Evolutionary conservation across 2,329 filamentous ascomycete genomes (phyloP).

Genomic region (Waltergamsia citrina): DNA sequence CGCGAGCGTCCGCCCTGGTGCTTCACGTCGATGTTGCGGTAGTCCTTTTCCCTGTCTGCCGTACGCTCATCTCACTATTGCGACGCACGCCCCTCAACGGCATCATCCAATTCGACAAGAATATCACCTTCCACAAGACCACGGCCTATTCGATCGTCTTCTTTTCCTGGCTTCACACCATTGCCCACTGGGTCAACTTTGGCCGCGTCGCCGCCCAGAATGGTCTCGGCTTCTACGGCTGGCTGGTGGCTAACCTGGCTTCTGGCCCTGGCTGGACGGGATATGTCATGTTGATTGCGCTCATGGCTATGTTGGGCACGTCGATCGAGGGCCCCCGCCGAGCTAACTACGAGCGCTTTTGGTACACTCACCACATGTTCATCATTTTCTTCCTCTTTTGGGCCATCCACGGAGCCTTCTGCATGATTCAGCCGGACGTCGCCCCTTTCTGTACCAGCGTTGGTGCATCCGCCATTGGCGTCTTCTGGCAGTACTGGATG

Average conservation of each 20-base stretch:
- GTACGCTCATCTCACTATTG: constrained; percentile 72
- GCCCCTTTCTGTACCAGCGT: constrained; percentile 68
- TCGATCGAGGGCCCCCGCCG: constrained; percentile 69
- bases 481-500: constrained; percentile 89
- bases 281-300: constrained; percentile 70
- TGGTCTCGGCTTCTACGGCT: constrained; percentile 69
- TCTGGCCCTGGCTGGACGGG: constrained; percentile 80
- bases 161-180: constrained; percentile 78
- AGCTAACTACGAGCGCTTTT: constrained; percentile 82
- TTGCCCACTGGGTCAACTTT: constrained; percentile 83
- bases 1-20: constrained; percentile 64
- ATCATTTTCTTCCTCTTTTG: constrained; percentile 85
- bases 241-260: constrained; percentile 65
- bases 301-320: constrained; percentile 72
- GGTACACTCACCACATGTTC: constrained; percentile 85
- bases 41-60: constrained; percentile 73
- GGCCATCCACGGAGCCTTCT: constrained; percentile 83
- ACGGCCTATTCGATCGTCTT: constrained; percentile 84
- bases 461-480: constrained; percentile 55
- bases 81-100: constrained; percentile 76
- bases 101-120: constrained; percentile 83
- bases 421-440: constrained; percentile 81
- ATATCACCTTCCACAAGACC: constrained; percentile 79
- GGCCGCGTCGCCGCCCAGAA: constrained; percentile 67
- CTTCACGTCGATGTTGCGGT: constrained; percentile 76